phyloP scores from a whole-genome alignment of 352 stramenopile species.

The Globisporangium cystogenes region DNA sequence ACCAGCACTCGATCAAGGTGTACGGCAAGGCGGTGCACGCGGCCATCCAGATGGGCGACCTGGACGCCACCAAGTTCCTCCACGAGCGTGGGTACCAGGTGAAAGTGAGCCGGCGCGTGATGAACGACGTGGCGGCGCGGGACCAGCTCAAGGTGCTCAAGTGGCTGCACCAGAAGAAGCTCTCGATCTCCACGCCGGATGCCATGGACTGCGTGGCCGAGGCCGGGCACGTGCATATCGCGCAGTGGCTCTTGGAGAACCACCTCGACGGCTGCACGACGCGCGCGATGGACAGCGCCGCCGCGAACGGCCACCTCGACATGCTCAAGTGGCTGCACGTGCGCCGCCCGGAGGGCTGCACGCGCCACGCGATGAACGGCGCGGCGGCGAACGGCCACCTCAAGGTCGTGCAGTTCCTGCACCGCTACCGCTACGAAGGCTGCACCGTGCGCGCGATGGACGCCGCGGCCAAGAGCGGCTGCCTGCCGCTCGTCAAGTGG shows the following conservation, averaged over 20 bases:
- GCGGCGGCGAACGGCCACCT: constrained; percentile 10
- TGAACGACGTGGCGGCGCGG: constrained; percentile 9
- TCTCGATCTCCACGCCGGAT: constrained; percentile 6
- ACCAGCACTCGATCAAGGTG: constrained; percentile 12
- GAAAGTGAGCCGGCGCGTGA: constrained; percentile 10
- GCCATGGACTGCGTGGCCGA: constrained; percentile 11
- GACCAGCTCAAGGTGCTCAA: constrained; percentile 11
- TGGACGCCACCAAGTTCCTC: constrained; percentile 9
- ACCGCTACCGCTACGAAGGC: constrained; percentile 7
- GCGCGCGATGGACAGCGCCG: constrained; percentile 9
- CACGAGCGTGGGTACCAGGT: constrained; percentile 10
- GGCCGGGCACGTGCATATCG: constrained; percentile 5
- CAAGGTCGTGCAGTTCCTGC: constrained; percentile 8
- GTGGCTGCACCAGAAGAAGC: constrained; percentile 8
- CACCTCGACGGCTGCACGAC: constrained; percentile 13
- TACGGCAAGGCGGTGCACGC: constrained; percentile 11
- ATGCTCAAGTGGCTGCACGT: constrained; percentile 10
- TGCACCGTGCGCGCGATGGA: too few relatives aligned
- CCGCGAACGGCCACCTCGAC: constrained; percentile 11
- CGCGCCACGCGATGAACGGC: constrained; percentile 11
- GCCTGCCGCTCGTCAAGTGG: constrained; percentile 5
- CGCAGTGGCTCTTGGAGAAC: constrained; percentile 11
- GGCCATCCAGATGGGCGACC: constrained; percentile 9
- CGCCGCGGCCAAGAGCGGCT: constrained; percentile 4
- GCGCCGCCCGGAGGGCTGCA: constrained; percentile 7